phyloP scores from a whole-genome alignment of 345 rosid species.

The Noccaea bulbosa region DNA sequence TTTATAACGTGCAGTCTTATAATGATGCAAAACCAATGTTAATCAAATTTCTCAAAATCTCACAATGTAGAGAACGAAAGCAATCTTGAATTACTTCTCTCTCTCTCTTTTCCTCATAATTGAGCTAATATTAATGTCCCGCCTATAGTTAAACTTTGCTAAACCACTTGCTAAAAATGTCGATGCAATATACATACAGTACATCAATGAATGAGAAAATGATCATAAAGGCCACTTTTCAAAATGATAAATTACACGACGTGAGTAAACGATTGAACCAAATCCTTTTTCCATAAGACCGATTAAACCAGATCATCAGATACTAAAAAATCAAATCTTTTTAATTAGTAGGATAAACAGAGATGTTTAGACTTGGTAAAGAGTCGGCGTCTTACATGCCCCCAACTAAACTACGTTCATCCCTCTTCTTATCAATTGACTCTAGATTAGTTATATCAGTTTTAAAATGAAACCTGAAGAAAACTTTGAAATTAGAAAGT shows the following conservation, averaged over 20 bases:
- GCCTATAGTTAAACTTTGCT: too few species aligned
- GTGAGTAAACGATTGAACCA: constrained; percentile 38
- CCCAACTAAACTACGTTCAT: constrained; percentile 25
- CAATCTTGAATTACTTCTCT: not conserved
- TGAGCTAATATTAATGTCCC: too few species aligned
- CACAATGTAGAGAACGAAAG: not conserved
- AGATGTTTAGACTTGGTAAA: constrained; percentile 38
- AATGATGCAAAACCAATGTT: not conserved
- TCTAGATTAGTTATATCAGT: constrained; percentile 4
- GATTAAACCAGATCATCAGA: constrained; percentile 25
- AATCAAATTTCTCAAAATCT: not conserved
- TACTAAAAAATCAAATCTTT: constrained; percentile 11
- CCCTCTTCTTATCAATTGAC: constrained; percentile 23
- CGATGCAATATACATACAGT: too few species aligned
- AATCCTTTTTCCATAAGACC: not conserved
- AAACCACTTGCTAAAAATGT: too few species aligned
- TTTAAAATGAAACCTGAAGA: not conserved
- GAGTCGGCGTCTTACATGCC: constrained; percentile 38
- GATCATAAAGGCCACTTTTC: constrained; percentile 13
- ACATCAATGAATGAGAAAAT: too few species aligned
- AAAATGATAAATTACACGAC: constrained; percentile 28
- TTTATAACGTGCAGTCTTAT: not conserved
- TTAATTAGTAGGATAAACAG: constrained; percentile 28
- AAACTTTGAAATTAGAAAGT: constrained; percentile 3
- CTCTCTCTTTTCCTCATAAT: not conserved